Percentiles rank a stretch among this genome's conserved stretches.
Evolutionary conservation across 768 basidiomycete species (phyloP).

Genomic region (Kwoniella botswanensis): DNA sequence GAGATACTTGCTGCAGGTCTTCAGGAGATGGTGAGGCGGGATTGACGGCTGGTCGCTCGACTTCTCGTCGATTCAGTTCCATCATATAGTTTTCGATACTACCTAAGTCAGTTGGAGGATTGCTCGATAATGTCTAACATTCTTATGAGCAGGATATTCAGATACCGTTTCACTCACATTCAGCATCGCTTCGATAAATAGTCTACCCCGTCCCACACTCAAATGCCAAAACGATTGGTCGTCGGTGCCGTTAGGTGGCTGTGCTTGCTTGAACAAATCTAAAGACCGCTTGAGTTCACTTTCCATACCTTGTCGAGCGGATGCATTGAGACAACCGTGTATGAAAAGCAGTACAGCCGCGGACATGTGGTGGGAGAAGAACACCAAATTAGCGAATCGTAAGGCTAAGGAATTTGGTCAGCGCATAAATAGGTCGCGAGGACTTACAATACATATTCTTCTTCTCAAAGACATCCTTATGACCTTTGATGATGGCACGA

Average conservation of each 20-base stretch:
- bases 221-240: not conserved
- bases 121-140: not conserved
- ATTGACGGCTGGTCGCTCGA: not conserved
- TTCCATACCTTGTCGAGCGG: not conserved
- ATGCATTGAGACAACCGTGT: constrained; percentile 7
- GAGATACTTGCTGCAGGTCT: not conserved
- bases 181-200: constrained; percentile 14
- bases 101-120: constrained; percentile 9
- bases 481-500: constrained; percentile 12
- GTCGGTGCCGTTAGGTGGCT: not conserved
- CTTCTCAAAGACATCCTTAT: constrained; percentile 7
- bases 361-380: constrained; percentile 16
- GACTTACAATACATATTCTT: constrained; percentile 5
- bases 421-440: not conserved
- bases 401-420: not conserved
- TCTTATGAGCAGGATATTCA: not conserved
- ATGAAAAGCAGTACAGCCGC: constrained; percentile 11
- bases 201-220: constrained; percentile 7
- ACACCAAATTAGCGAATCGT: not conserved
- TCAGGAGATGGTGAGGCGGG: not conserved
- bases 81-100: constrained; percentile 12
- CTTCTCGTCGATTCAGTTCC: constrained; percentile 1
- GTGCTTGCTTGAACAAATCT: not conserved
- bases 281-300: constrained; percentile 1
- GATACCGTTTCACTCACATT: not conserved